Evolutionary conservation across 1,284 basidiomycete genomes (phyloP), one percentile per base, ranked within the genome.

Genomic region (Tetrapyrgos nigripes): DNA sequence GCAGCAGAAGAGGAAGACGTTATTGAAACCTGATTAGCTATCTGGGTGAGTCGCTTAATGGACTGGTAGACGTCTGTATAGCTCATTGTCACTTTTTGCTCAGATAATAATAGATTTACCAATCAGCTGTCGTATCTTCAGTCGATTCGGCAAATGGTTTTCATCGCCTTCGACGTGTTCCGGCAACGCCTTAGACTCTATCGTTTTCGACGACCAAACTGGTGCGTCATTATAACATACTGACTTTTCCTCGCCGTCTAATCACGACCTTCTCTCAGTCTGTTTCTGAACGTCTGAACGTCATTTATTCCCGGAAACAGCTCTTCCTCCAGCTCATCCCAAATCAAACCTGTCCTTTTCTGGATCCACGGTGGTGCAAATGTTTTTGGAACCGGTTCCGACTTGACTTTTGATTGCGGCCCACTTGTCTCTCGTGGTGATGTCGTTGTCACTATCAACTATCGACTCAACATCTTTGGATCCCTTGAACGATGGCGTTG

Each of bases 371-470:
- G 57, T 23, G 54, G 79, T n/a, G 75, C 64, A 2, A 75, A 68
- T 57, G 62, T 64, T 6, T 59, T 59, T 14, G 79, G 78, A 6
- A 70, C 73, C n/a, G 76, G 74, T 10, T 55, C 66, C 5, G 73
- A 75, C 49, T 50, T 61, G 4, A 67, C 76, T 5, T 80, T 80
- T 65, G 81, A 81, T 40, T 76, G 80, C 23, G 78, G 77, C 4
- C 73, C 70, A 28, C 66, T 83, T 27, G 75, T 75, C 6, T 77
- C 76, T 6, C 73, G 79, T 9, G 76, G 76, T 0, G 79, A 83
- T 19, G 79, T 83, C 2, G 65, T 83, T 6, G 78, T 83, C 51
- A 76, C 75, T 6, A 76, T 80, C 68, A 80, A 83, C 70, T 82
- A 83, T 66, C 78, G 76, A 17, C 68, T 77, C 31, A 73, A 72